Base-by-base conservation (phyloP, 139 green algal species). In the Picocystis salinarum region DNA sequence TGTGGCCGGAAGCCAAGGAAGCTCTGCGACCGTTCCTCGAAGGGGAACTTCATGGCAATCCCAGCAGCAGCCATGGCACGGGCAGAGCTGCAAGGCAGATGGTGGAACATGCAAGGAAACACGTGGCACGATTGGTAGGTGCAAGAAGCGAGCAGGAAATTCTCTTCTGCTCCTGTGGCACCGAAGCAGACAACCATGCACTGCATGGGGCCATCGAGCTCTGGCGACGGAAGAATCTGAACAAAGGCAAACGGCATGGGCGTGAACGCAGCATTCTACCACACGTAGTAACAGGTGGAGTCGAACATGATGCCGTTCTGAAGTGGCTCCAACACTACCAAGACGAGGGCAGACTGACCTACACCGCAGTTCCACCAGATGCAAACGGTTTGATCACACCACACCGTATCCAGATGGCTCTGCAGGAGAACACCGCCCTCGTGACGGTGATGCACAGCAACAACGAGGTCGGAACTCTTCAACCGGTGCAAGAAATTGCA, bases 361-460 rank as follows among this genome's bases (percentile, higher is more conserved):
- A 58, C 33, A 82, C 70, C 0, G 34, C 46, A 2, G 75, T 91
- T 10, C 34, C 31, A 0, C 73, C 81, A 5, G 50, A 68, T 33
- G 7, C 12, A 1, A 41, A 79, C 22, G 78, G 79, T 1, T 37
- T 72, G 5, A 66, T 88, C 10, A 36, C 53, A 11, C 19, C 50
- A 23, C 49, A 31, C 10, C 64, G 51, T 13, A 59, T 83, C 13
- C 34, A 39, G 15, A 52, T 60, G 1, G 67, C 70, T 6, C 24
- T 70, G 4, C 31, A 20, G 2, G 23, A 51, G 1, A 40, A 64
- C 9, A 83, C 75, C 2, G 55, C 53, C 18, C 64, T 91, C 9
- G 51, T 82, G 3, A 73, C 62, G 0, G 36, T 90, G 23, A 90
- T 90, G 79, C 79, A 91, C 62, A 54, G 39, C 37, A 86, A 89